Evolutionary conservation across 345 rosid species (phyloP), one percentile per base, ranked within the genome.

Genomic region (Rhodamnia argentea): DNA sequence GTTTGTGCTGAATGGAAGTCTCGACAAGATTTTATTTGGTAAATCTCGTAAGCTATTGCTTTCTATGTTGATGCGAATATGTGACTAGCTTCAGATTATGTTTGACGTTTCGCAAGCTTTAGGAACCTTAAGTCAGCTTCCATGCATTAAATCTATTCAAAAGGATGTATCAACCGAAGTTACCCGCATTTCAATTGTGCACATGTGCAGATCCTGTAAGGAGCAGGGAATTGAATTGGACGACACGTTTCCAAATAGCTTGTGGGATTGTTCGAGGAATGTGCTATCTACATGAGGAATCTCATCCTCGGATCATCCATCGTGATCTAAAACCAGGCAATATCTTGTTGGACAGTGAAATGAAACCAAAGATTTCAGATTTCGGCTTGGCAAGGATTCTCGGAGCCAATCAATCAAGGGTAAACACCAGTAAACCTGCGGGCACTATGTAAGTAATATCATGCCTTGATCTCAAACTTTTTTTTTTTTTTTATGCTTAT

Each of bases 311-410:
- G 50, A 83, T 89, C 55, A 87, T 89, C 83, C 89, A 89, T 11
- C 86, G 84, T 13, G 88, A 86, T 86, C 52, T 89, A 37, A 89
- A 89, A 87, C 52, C 88, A 9, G 57, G 88, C 78, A 89, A 89
- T 3, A 47, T 89, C 64, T 60, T 89, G 56, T 37, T 86, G 53
- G 89, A 87, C 27, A 83, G 55, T 5, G 50, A 86, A 3, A 89
- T 87, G 88, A 87, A 82, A 40, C 91, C 91, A 15, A 90, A 90
- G 52, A 90, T 90, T 24, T 53, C 87, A 4, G 90, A 90, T 85
- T 90, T 90, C 85, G 91, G 90, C 82, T 56, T 82, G 57, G 85
- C 91, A 0, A 88, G 85, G 24, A 74, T 88, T 9, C 83, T 88
- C 5, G 82, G 27, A 8, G 47, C 29, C 10, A 85, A 88, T 60